Base-by-base conservation (phyloP, 75 land plant genomes). In the Sequoia sempervirens region DNA sequence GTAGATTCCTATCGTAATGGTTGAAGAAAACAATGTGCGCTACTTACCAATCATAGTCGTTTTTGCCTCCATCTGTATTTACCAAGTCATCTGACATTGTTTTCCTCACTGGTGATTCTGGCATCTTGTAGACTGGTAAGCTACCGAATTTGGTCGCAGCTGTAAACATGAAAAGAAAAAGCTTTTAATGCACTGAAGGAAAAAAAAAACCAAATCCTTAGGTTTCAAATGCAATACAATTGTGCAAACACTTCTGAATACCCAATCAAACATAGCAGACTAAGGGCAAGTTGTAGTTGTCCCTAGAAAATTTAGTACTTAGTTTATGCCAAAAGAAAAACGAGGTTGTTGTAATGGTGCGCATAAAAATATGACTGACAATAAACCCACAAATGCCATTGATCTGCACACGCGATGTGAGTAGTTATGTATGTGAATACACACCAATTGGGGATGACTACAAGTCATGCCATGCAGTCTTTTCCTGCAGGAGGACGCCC, bases 41-140 rank as follows among this genome's bases (percentile, higher is more conserved):
- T 61, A 53, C 46, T 81, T 87, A 93, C 94, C 94, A 93, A 73
- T 93, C 92, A 83, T 91, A 91, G 80, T 93, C 94, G 80, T 87
- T 87, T 80, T 87, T 89, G 9, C 87, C 94, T 52, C 69, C 86
- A 78, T 91, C 92, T 45, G 89, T 90, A 83, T 90, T 90, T 3
- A 93, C 88, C 52, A 93, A 87, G 26, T 93, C 90, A 73, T 91
- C 94, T 3, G 88, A 46, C 26, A 84, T 86, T 47, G 88, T 91
- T 70, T 87, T 90, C 3, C 84, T 83, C 17, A 86, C 34, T 14
- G 89, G 86, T 28, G 69, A 28, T 36, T 88, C 81, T 41, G 91
- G 61, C 23, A 85, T 66, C 43, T 86, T 91, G 72, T 87, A 90
- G 15, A 86, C 84, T 11, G 89, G 90, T 37, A 91, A 89, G 70